These are phyloP conservation scores for Boletus speciosus DNA, from an alignment of 768 basidiomycete species.

Conservation along the genomic window DNA sequence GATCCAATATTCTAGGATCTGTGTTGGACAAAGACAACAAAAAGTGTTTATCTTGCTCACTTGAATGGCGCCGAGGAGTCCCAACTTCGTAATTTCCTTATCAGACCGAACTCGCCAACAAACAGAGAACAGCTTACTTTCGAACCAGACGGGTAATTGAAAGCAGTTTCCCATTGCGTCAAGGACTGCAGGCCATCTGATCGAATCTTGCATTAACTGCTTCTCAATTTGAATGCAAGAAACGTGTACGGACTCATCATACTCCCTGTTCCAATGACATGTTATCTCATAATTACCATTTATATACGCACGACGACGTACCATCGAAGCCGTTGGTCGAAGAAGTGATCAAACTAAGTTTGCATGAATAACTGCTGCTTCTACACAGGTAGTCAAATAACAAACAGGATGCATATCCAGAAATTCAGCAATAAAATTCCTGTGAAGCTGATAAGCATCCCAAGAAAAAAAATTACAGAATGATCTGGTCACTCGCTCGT, in stretches of 20 bases:
- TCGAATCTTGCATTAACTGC: not conserved
- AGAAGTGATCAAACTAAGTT: constrained; percentile 1
- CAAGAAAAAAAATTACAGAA: no score
- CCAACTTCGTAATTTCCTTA: not conserved
- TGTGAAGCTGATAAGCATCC: not conserved
- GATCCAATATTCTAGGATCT: constrained; percentile 36
- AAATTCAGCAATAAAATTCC: not conserved
- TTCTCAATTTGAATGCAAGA: not conserved
- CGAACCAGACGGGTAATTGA: not conserved
- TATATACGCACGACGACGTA: not conserved
- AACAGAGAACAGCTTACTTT: not conserved
- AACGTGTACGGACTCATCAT: constrained; percentile 1
- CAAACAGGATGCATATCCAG: constrained; percentile 1
- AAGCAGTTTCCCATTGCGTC: not conserved
- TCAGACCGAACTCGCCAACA: not conserved
- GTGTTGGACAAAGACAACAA: not conserved
- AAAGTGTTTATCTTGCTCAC: not conserved
- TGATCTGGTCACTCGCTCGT: not conserved
- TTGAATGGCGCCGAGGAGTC: not conserved
- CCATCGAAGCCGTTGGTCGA: constrained; percentile 1
- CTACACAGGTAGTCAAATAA: not conserved
- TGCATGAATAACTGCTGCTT: not conserved
- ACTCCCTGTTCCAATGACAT: not conserved
- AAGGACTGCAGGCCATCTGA: constrained; percentile 1
- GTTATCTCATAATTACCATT: not conserved